These are phyloP conservation scores for Trichocladium antarcticum DNA, from an alignment of 495 filamentous ascomycete genomes.

Conservation along the genomic window DNA sequence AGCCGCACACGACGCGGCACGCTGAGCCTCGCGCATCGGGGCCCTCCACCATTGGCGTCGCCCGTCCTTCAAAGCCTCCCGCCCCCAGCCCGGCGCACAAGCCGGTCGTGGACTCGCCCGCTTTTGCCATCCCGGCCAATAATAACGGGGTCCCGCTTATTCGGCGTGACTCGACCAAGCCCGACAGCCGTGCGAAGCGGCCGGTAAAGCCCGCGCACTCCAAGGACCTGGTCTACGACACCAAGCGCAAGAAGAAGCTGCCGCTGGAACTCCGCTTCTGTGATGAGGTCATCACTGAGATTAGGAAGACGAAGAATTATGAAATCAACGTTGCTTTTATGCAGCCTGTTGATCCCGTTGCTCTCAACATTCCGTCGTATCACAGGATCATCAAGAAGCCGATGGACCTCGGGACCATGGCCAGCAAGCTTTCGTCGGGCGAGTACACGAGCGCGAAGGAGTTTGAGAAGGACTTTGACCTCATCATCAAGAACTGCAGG, in stretches of 20 bases:
- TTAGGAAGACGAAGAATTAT: conserved; percentile 62
- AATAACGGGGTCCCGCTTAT: conserved; percentile 74
- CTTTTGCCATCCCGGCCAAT: conserved; percentile 68
- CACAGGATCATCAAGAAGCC: conserved; percentile 89
- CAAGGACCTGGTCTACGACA: conserved; percentile 75
- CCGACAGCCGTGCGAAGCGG: conserved; percentile 73
- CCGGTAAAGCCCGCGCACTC: conserved; percentile 85
- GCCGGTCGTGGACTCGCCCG: conserved; percentile 38
- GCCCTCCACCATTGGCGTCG: conserved; percentile 33
- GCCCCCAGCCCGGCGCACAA: conserved; percentile 23
- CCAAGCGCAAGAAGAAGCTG: conserved; percentile 83
- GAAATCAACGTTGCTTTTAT: conserved; percentile 59
- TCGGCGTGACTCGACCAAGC: conserved; percentile 70
- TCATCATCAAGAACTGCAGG: conserved; percentile 83
- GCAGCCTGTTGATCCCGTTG: conserved; percentile 81
- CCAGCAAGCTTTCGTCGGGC: conserved; percentile 63
- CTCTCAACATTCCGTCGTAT: conserved; percentile 86
- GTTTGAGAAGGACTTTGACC: conserved; percentile 68
- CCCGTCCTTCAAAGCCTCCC: conserved; percentile 20
- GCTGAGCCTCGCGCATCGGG: conserved; percentile 30
- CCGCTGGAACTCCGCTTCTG: conserved; percentile 84
- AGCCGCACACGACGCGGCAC: conserved; percentile 41
- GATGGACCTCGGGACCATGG: conserved; percentile 81
- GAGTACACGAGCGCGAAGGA: conserved; percentile 76
- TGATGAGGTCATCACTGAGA: conserved; percentile 65